These are phyloP conservation scores for Fusarium sp. DNA, from an alignment of 2,329 filamentous ascomycete genomes.

Conservation along the genomic window DNA sequence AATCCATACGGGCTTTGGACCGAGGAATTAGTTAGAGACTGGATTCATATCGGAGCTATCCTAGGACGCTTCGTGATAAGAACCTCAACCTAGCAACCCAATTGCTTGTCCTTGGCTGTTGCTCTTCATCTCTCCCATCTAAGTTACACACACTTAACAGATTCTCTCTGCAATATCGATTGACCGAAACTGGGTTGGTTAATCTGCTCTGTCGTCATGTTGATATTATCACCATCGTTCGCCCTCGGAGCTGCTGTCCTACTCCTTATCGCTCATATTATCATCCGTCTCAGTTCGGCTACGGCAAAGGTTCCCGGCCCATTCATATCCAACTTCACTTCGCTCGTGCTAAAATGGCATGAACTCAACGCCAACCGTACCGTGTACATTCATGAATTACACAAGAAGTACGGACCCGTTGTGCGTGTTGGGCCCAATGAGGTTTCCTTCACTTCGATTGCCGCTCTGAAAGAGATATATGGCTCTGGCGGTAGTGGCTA, in stretches of 20 bases:
- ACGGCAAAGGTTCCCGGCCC: conserved; percentile 63
- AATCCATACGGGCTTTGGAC: conserved; percentile 25
- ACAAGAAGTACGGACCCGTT: conserved; percentile 67
- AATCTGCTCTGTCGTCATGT: conserved; percentile 33
- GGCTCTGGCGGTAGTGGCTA: conserved; percentile 72
- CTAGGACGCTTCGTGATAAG: conserved; percentile 38
- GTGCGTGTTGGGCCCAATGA: conserved; percentile 71
- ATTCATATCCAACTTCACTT: conserved; percentile 62
- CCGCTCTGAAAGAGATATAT: conserved; percentile 74
- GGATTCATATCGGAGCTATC: conserved; percentile 20
- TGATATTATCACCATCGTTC: conserved; percentile 50
- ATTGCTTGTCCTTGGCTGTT: not conserved
- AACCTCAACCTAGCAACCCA: conserved; percentile 12
- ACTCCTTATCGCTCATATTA: conserved; percentile 47
- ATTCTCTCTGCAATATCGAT: not conserved
- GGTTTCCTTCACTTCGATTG: conserved; percentile 68
- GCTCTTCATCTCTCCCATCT: not conserved
- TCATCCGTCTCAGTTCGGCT: conserved; percentile 52
- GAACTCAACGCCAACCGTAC: conserved; percentile 68
- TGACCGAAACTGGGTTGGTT: not conserved
- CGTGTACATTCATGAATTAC: conserved; percentile 67
- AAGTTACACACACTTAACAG: not conserved
- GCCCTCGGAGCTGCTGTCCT: conserved; percentile 41
- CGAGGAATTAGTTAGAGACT: conserved; percentile 25
- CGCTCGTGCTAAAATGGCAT: conserved; percentile 65